A percentile compares a stretch with the other conserved stretches of the same genome.
These are phyloP conservation scores for Mycotypha africana DNA, from an alignment of 371 early-diverging fungal species.

Conservation along the genomic window DNA sequence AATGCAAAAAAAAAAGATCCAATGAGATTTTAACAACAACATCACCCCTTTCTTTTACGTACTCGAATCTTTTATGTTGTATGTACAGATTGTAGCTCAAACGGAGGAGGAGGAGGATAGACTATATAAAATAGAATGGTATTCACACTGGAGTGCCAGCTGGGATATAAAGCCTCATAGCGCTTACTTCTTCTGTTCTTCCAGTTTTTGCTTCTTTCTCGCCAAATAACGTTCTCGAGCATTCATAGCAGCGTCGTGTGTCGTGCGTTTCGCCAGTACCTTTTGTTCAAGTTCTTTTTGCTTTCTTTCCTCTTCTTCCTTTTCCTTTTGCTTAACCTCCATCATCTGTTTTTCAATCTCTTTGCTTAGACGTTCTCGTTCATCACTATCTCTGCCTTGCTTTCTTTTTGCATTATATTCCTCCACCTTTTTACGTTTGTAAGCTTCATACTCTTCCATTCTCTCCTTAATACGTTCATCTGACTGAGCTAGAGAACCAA, in stretches of 20 bases:
- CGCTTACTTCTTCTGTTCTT: slow-evolving; percentile 6
- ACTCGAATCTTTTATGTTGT: slow-evolving; percentile 2
- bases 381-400: slow-evolving; percentile 20
- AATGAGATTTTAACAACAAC: no score
- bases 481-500: slow-evolving; percentile 23
- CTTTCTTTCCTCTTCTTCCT: slow-evolving; percentile 44
- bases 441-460: slow-evolving; percentile 41
- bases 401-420: slow-evolving; percentile 28
- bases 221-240: slow-evolving; percentile 76
- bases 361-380: slow-evolving; percentile 35
- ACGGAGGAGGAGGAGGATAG: no score
- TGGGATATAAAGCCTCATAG: no score
- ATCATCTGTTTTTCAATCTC: slow-evolving; percentile 54
- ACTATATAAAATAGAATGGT: no score
- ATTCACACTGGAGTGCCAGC: no score
- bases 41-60: no score
- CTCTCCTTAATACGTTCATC: slow-evolving; percentile 42
- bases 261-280: slow-evolving; percentile 57
- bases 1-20: no score
- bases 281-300: slow-evolving; percentile 50
- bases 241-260: slow-evolving; percentile 66
- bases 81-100: no score
- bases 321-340: slow-evolving; percentile 42
- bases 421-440: slow-evolving; percentile 45
- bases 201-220: slow-evolving; percentile 57